A percentile compares a stretch with the other conserved stretches of the same genome.
These are phyloP conservation scores for Paspalum vaginatum DNA, from an alignment of 176 grass and related monocot genomes.

Conservation along the genomic window DNA sequence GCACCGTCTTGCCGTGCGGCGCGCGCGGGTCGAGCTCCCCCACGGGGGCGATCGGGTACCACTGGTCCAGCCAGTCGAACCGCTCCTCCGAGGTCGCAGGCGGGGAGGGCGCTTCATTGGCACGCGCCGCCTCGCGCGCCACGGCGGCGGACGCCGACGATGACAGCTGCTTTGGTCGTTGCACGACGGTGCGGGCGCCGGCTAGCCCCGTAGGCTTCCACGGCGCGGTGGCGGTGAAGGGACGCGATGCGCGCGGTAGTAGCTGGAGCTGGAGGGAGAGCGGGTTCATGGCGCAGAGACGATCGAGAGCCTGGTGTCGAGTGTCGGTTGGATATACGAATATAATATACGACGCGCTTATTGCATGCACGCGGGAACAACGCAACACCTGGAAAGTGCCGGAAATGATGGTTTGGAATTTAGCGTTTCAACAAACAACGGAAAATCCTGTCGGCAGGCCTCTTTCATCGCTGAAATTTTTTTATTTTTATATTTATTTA, in stretches of 20 bases:
- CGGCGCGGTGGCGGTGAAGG: neutral
- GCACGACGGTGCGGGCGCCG: neutral
- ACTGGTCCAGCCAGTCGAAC: slow-evolving; percentile 80
- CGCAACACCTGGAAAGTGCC: too few relatives aligned
- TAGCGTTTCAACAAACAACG: too few relatives aligned
- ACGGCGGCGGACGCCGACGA: slow-evolving; percentile 8
- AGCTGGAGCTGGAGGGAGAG: slow-evolving; percentile 35
- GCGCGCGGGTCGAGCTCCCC: slow-evolving; percentile 80
- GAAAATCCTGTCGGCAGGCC: too few relatives aligned
- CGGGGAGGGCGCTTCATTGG: neutral
- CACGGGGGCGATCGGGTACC: slow-evolving; percentile 49
- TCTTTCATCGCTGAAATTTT: too few relatives aligned
- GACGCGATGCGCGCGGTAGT: neutral
- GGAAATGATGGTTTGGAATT: too few relatives aligned
- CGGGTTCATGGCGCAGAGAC: slow-evolving; percentile 25
- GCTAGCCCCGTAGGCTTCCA: neutral
- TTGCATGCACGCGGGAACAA: too few relatives aligned
- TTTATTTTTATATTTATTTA: too few relatives aligned
- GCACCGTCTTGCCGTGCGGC: slow-evolving; percentile 68
- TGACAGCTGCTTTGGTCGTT: neutral
- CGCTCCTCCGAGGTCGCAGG: neutral
- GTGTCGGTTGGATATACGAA: too few relatives aligned
- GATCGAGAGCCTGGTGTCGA: neutral
- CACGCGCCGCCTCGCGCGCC: neutral
- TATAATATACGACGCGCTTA: too few relatives aligned